phyloP scores from a whole-genome alignment of 139 green algal species.

The Mesotaenium endlicherianum region DNA sequence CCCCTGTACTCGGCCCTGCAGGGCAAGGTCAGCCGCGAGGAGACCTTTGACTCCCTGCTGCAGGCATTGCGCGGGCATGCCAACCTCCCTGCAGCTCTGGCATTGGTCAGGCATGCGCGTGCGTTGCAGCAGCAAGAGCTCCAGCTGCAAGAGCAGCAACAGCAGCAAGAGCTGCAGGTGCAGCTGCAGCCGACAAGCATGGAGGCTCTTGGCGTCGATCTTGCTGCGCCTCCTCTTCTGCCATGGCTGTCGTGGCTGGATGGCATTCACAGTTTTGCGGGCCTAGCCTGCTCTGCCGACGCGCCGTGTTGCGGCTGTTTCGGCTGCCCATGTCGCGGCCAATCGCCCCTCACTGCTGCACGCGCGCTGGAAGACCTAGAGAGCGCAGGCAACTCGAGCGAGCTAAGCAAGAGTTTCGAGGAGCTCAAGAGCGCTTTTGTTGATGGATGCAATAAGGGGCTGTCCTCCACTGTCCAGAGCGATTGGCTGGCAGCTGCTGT shows the following conservation, averaged over 20 bases:
- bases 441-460: too few species aligned
- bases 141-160: neutral
- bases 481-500: too few species aligned
- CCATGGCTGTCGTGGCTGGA: neutral
- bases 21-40: too few species aligned
- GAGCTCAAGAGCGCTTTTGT: too few species aligned
- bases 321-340: too few species aligned
- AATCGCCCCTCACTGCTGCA: too few species aligned
- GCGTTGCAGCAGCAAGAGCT: neutral
- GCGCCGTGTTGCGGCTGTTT: neutral
- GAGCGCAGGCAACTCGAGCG: too few species aligned
- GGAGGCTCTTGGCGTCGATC: neutral
- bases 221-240: too few species aligned
- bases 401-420: too few species aligned
- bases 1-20: neutral
- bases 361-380: too few species aligned
- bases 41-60: too few species aligned
- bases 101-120: neutral
- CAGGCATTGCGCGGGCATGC: neutral
- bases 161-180: neutral
- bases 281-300: neutral
- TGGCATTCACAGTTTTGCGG: neutral
- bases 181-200: neutral
- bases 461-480: too few species aligned
- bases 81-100: neutral